Conservation (phyloP, 1,284 basidiomycete genomes). For the Golubevia sp. region DNA sequence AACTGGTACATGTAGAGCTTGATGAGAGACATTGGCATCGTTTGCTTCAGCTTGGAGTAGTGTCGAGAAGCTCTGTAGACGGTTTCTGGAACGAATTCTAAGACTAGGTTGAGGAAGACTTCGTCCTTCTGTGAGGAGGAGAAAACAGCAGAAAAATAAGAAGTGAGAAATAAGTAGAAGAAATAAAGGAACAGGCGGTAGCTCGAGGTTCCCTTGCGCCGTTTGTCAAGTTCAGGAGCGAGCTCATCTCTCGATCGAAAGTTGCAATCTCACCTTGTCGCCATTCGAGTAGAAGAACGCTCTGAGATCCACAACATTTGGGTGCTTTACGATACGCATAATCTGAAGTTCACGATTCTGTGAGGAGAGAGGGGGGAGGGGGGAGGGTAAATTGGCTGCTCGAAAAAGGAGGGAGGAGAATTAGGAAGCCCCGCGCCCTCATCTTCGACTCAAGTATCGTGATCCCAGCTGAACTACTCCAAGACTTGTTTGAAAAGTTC, state of each 20-base stretch:
- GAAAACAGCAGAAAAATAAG: background rate
- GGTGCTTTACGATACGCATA: constrained; percentile 96
- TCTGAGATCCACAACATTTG: constrained; percentile 95
- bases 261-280: constrained; percentile 98
- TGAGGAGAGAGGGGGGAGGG: constrained; percentile 7
- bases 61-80: constrained; percentile 98
- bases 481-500: no score
- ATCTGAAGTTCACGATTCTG: constrained; percentile 99
- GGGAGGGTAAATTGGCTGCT: constrained; percentile 8
- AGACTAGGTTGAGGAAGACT: constrained; percentile 98
- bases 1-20: constrained; percentile 98
- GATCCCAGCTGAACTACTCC: background rate
- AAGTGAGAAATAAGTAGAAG: background rate
- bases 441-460: background rate
- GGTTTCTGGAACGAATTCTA: constrained; percentile 99
- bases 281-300: constrained; percentile 99
- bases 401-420: constrained; percentile 16
- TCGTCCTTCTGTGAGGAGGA: constrained; percentile 83
- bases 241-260: no score
- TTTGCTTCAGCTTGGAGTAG: constrained; percentile 99
- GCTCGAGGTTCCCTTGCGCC: no score
- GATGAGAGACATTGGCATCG: constrained; percentile 99
- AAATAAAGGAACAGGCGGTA: background rate
- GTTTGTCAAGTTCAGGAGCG: no score
- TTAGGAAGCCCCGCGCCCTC: background rate